A percentile compares a stretch with the other conserved stretches of the same genome.
These are phyloP conservation scores for Eimeria tenella DNA, from an alignment of 169 alveolate species.

Conservation along the genomic window DNA sequence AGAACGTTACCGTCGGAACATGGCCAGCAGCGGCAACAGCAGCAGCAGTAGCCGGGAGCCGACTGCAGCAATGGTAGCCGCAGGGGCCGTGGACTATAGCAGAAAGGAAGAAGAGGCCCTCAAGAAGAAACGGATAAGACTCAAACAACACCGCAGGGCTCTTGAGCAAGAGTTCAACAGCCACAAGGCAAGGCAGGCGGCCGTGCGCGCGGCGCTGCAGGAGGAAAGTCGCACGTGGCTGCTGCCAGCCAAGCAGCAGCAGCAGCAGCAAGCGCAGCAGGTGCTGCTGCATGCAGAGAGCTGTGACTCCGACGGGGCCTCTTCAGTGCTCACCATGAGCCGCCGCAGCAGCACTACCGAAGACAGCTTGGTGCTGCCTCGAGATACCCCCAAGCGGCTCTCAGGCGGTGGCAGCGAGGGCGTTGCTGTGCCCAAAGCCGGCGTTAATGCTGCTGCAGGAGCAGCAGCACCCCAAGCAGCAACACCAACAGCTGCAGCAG, in stretches of 20 bases:
- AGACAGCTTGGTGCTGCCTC: neutral
- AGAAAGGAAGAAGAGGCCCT: slow-evolving; percentile 20
- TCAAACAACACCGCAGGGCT: neutral
- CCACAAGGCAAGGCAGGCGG: slow-evolving; percentile 5
- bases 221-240: slow-evolving; percentile 45
- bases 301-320: slow-evolving; percentile 54
- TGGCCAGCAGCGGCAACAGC: slow-evolving; percentile 7
- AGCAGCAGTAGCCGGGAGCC: neutral
- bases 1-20: slow-evolving; percentile 7
- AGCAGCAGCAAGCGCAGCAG: slow-evolving; percentile 63
- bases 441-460: neutral
- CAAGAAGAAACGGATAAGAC: neutral
- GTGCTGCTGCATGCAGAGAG: neutral
- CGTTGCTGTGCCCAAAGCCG: neutral
- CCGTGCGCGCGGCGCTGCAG: slow-evolving; percentile 38
- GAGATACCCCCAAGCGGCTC: neutral
- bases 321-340: slow-evolving; percentile 1
- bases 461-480: neutral
- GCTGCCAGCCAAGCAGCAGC: slow-evolving; percentile 23
- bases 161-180: slow-evolving; percentile 14
- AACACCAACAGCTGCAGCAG: slow-evolving; percentile 11
- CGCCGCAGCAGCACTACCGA: slow-evolving; percentile 56
- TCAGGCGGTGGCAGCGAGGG: neutral
- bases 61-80: slow-evolving; percentile 10
- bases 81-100: neutral